Conservation (phyloP, 345 rosid genomes). For the Heritiera fomes region DNA sequence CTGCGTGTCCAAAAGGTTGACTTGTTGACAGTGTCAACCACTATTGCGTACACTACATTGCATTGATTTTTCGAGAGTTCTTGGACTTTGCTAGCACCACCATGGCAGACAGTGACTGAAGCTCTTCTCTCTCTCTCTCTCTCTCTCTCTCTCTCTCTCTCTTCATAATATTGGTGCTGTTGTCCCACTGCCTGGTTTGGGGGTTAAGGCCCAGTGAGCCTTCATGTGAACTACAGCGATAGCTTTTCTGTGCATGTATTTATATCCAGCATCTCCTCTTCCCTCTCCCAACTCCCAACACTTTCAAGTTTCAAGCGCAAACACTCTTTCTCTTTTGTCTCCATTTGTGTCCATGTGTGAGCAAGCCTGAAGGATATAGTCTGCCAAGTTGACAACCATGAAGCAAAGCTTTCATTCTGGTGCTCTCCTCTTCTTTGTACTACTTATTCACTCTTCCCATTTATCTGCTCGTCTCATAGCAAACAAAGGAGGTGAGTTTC, state of each 20-base stretch:
- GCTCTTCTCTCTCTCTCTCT: constrained; percentile 8
- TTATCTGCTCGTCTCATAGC: constrained; percentile 38
- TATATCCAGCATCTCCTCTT: constrained; percentile 23
- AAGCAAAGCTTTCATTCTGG: constrained; percentile 38
- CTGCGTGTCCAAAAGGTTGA: constrained; percentile 42
- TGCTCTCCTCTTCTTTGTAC: constrained; percentile 38
- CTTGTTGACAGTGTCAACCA: constrained; percentile 37
- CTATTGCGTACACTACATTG: constrained; percentile 12
- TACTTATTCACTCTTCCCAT: constrained; percentile 33
- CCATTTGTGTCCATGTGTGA: background rate
- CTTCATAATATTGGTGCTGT: constrained; percentile 9
- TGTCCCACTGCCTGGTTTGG: constrained; percentile 15
- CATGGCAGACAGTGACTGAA: constrained; percentile 33
- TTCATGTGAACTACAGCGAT: constrained; percentile 22
- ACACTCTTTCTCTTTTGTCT: too few species aligned
- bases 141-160: constrained; percentile 19
- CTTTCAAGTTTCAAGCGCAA: background rate
- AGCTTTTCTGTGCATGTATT: constrained; percentile 32
- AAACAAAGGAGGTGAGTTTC: constrained; percentile 28
- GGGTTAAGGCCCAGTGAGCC: background rate
- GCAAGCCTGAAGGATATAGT: background rate
- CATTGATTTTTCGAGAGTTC: constrained; percentile 1
- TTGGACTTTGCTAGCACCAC: constrained; percentile 33
- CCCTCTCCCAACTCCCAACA: background rate
- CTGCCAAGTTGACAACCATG: constrained; percentile 36